Evolutionary conservation across 2,329 filamentous ascomycete genomes (phyloP), one percentile per base, ranked within the genome.

Genomic region (Coniochaeta sp.): DNA sequence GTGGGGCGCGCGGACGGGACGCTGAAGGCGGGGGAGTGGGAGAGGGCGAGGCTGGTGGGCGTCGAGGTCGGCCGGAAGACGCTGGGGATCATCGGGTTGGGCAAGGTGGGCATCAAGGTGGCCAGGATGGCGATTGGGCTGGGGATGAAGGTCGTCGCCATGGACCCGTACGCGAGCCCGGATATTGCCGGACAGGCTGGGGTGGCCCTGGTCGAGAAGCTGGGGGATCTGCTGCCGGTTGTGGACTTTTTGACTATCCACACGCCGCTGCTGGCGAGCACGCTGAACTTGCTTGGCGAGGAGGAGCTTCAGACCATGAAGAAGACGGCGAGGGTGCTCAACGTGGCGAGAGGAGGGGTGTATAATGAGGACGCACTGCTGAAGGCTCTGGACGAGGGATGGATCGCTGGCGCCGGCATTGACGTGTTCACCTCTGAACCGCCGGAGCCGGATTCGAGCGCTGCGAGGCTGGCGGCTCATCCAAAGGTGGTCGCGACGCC

Each of bases 21-120:
- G 62, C 76, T 91, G 64, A 90, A 92, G 67, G 77, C 72, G n/a
- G 87, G 87, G 0, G 85, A 83, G 58, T 93, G 90, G 90, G 89
- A 93, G 70, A 79, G 90, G 60, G 85, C 86, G 68, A 84, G 85
- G 66, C 79, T 93, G 3, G 87, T 91, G 0, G 90, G 90, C 5
- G 83, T 91, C 19, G 90, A 93, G 71, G 86, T 93, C 12, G 89
- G 90, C 57, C 84, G 87, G 54, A 93, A 93, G 76, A 89, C 84
- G 1, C 76, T 93, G 7, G 89, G 87, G 1, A 87, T 93, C 57
- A 84, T 95, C 43, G 90, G 90, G 1, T 74, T 93, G 28, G 90
- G 90, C n/a, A 93, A 93, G 76, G 89, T 93, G 31, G 90, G 90
- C 24, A 79, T 93, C 69, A 89, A 89, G 58, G 90, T 93, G 17